Percentiles rank a stretch among this genome's conserved stretches.
Conservation (phyloP, 441 rosid genomes). For the Brassica balearica region DNA sequence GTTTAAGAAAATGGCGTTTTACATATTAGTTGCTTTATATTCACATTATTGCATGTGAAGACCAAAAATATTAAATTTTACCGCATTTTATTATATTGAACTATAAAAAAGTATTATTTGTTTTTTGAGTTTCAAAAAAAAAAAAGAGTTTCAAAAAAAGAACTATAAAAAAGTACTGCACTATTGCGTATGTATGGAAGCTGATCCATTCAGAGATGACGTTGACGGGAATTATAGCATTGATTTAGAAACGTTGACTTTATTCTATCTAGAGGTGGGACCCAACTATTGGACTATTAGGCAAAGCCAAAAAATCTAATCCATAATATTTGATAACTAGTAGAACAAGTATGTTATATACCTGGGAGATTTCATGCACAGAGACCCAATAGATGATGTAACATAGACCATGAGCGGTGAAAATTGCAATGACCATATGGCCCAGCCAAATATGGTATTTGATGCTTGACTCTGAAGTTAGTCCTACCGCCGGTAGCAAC, state of each 20-base stretch:
- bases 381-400: conserved; percentile 52
- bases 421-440: conserved; percentile 58
- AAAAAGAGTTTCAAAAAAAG: too few species aligned
- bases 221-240: conserved; percentile 16
- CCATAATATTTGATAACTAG: neutral
- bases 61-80: conserved; percentile 2
- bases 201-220: conserved; percentile 26
- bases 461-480: conserved; percentile 71
- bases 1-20: neutral
- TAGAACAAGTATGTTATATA: neutral
- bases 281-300: conserved; percentile 10
- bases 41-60: neutral
- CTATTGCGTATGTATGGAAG: neutral
- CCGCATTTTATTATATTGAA: neutral
- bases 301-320: conserved; percentile 13
- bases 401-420: conserved; percentile 62
- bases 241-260: conserved; percentile 9
- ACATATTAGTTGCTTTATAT: conserved; percentile 14
- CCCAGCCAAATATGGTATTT: conserved; percentile 81
- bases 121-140: too few species aligned
- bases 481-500: conserved; percentile 56
- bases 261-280: neutral
- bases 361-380: conserved; percentile 29
- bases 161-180: neutral
- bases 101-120: neutral